Evolutionary conservation across 2,329 filamentous ascomycete species (phyloP), one percentile per base, ranked within the genome.

Genomic region (Aureobasidium sp.): DNA sequence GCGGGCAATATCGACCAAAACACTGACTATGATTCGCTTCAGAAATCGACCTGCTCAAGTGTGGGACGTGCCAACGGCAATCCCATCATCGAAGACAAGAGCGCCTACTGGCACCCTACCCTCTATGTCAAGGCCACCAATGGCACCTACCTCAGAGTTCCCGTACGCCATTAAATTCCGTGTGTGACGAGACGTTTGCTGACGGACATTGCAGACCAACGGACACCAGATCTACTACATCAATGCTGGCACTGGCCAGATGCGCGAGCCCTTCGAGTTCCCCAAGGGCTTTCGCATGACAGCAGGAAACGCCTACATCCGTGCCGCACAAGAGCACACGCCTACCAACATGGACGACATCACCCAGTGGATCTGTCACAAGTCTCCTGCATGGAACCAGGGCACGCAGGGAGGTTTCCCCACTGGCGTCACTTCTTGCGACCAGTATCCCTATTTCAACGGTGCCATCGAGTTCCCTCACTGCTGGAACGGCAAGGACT

Each of bases 141-240:
- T 58, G 79, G 78, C 50, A 77, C 76, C 45, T 79, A 83, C 67
- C 37, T 63, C 24, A 75, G 77, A 34, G 86, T 90, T 12, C 75
- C 45, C 21, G 45, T 49, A 39, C 17, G 45, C 12, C 8, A 2
- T 27, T 1, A 7, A 10, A 2, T 5, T 7, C 6, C 3, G 22
- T 21, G 6, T 16, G 6, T 12, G n/a, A 14, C 14, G 17, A 21
- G 16, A 10, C 7, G 16, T 10, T 12, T 2, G 17, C 34, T 49
- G 10, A 49, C 45, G 30, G 16, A 22, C 3, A 37, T 17, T 30
- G 2, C 4, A 81, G 12, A 64, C 64, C 50, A 66, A 68, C 62
- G 88, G 88, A 66, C 82, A 83, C 76, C 70, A 86, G 56, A 83
- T 84, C 54, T 93, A 93, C 73, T 91, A 91, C 71, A 84, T 71